Evolutionary conservation across 1,139 yeast species (phyloP).

Genomic region (Nakaseomyces bracarensis): DNA sequence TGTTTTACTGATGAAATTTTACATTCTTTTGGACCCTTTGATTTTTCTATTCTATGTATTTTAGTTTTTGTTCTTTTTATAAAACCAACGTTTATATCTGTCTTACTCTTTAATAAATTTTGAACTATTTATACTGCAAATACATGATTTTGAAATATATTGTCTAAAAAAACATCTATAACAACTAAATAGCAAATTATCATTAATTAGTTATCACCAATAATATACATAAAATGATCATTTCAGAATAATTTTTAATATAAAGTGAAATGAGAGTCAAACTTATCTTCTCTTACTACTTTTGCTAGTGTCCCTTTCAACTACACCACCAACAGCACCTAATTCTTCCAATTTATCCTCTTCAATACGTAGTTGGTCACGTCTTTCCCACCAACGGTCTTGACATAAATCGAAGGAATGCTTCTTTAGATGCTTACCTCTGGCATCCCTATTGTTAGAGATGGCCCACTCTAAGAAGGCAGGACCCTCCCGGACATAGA

Average conservation of each 20-base stretch:
- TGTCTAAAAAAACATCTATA: too few species aligned
- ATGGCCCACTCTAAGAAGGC: slow-evolving; percentile 89
- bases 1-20: neutral
- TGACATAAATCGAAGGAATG: slow-evolving; percentile 87
- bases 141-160: too few species aligned
- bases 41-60: neutral
- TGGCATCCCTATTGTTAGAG: slow-evolving; percentile 72
- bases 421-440: slow-evolving; percentile 84
- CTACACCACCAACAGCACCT: slow-evolving; percentile 85
- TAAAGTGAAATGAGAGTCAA: neutral
- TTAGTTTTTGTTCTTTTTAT: neutral
- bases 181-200: too few species aligned
- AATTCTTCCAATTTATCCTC: slow-evolving; percentile 85
- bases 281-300: slow-evolving; percentile 32
- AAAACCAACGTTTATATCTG: neutral
- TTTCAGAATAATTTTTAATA: too few species aligned
- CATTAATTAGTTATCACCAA: too few species aligned
- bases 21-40: neutral
- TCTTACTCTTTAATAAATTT: too few species aligned
- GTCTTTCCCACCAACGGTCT: slow-evolving; percentile 97
- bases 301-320: slow-evolving; percentile 65
- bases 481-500: slow-evolving; percentile 80
- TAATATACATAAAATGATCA: neutral
- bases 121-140: too few species aligned
- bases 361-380: slow-evolving; percentile 81